Evolutionary conservation across 306 rosid genomes (phyloP), one percentile per base, ranked within the genome.

Genomic region (Pyrus betulifolia): DNA sequence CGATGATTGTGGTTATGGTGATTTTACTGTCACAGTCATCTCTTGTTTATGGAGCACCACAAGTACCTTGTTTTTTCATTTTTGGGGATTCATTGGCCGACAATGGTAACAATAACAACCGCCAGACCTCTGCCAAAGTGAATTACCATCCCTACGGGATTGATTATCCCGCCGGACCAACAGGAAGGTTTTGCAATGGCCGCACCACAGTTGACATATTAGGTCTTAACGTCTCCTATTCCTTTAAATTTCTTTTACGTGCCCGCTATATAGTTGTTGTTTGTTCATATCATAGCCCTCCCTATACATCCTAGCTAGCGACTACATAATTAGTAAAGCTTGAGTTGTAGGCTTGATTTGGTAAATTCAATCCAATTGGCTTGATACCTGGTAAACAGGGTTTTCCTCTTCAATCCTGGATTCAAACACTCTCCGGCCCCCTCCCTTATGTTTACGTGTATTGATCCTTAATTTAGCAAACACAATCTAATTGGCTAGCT

Each of bases 91-190:
- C 93, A 12, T 45, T 84, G 0, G 80, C 77, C 8, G 93, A 89
- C 10, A 69, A 1, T 66, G 93, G 96, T 35, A 92, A 92, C 46
- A 92, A 88, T 74, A 92, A 92, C 71, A 0, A 8, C 4, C 87
- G 76, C 57, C 11, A 1, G 1, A 87, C 93, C 0, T 0, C 0
- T 0, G 77, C 85, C 4, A 90, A 57, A 80, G 45, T 57, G 12
- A 78, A 90, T 79, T 88, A 78, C 76, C 2, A 2, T 1, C 96
- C 97, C 3, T 87, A 92, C 31, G 92, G 96, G 28, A 81, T 90
- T 52, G 97, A 90, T 79, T 81, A 80, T 44, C 71, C 88, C 1
- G 12, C 4, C 1, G 75, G 80, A 17, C 80, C 97, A 13, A 85
- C 87, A 0, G 93, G 98, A 78, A 87, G 96, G 51, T 89, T 82